Evolutionary conservation across 768 basidiomycete species (phyloP).

Genomic region (Rhodosporidiobolus sp.): DNA sequence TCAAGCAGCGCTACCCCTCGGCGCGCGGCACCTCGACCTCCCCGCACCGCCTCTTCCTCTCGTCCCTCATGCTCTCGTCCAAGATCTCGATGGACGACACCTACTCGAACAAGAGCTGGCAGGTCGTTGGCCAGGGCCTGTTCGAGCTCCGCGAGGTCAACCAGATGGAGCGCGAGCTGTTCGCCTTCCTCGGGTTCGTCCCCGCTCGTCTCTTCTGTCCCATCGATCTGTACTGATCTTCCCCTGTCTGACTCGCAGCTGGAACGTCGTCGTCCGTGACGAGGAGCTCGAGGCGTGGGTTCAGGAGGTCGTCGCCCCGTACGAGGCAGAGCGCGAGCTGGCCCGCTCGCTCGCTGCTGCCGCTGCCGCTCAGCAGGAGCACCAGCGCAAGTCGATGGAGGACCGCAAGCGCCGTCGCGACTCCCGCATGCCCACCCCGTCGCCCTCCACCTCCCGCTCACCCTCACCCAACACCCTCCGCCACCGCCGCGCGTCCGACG

Average conservation of each 20-base stretch:
- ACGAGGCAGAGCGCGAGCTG: conserved; percentile 33
- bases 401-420: conserved; percentile 40
- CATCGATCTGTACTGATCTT: neutral
- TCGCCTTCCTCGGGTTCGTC: conserved; percentile 62
- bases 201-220: neutral
- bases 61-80: conserved; percentile 68
- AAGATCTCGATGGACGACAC: conserved; percentile 87
- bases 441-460: conserved; percentile 34
- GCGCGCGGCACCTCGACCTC: conserved; percentile 85
- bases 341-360: conserved; percentile 23
- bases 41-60: conserved; percentile 83
- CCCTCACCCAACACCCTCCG: conserved; percentile 37
- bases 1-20: conserved; percentile 88
- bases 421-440: conserved; percentile 13
- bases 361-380: conserved; percentile 12
- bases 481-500: conserved; percentile 42
- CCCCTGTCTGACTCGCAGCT: conserved; percentile 4
- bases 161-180: conserved; percentile 89
- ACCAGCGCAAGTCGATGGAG: conserved; percentile 27
- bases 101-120: conserved; percentile 90
- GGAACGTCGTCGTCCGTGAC: conserved; percentile 44
- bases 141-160: conserved; percentile 84
- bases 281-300: conserved; percentile 43
- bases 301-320: conserved; percentile 27
- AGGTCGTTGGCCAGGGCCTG: conserved; percentile 82